Conservation (phyloP, 371 early-diverging fungal genomes). For the Mortierella sp. region DNA sequence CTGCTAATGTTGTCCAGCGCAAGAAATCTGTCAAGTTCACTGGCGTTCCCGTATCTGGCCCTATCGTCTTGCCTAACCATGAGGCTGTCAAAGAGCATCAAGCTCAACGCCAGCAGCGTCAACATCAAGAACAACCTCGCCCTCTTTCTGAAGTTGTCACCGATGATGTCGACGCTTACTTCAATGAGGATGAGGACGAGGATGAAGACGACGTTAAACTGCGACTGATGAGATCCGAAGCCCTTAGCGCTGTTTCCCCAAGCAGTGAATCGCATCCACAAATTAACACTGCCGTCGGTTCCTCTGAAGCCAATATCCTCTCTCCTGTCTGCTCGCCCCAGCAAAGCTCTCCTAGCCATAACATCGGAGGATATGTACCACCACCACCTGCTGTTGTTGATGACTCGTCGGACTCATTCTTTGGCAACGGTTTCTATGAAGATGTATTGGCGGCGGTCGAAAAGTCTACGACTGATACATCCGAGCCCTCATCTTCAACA, state of each 20-base stretch:
- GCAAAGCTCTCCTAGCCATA: neutral
- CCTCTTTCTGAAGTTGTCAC: neutral
- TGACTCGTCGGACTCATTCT: neutral
- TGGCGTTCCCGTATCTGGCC: slow-evolving; percentile 33
- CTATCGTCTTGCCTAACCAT: slow-evolving; percentile 35
- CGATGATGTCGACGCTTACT: neutral
- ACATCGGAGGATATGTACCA: neutral
- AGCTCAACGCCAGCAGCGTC: slow-evolving; percentile 30
- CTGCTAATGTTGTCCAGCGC: slow-evolving; percentile 30
- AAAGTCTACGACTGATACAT: neutral
- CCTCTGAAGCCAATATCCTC: neutral
- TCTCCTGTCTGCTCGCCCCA: slow-evolving; percentile 10
- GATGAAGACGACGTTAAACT: slow-evolving; percentile 22
- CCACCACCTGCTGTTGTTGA: neutral
- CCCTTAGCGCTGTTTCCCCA: slow-evolving; percentile 2
- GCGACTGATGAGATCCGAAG: slow-evolving; percentile 38
- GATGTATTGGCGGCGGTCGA: slow-evolving; percentile 50
- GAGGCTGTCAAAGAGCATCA: slow-evolving; percentile 48
- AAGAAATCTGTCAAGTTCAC: slow-evolving; percentile 56
- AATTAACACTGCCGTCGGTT: slow-evolving; percentile 12
- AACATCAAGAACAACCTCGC: slow-evolving; percentile 12
- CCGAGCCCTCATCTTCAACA: neutral
- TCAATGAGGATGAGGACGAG: neutral
- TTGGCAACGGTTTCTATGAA: slow-evolving; percentile 40
- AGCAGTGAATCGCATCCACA: slow-evolving; percentile 3